Evolutionary conservation across 192 early-diverging fungal genomes (phyloP).

Genomic region (Podila epigama): DNA sequence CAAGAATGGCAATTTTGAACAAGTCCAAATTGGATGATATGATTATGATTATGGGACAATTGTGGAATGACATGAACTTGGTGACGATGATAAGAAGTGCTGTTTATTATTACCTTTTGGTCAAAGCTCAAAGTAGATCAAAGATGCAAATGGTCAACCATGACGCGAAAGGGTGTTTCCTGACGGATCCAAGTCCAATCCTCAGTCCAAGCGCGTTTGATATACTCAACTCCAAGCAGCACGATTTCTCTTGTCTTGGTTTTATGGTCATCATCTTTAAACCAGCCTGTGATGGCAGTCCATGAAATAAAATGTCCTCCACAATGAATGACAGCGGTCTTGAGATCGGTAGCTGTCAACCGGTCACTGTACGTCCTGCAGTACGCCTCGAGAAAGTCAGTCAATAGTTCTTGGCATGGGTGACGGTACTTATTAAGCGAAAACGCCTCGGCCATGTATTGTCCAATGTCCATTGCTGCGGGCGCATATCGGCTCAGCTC

Average conservation of each 20-base stretch:
- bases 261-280: slow-evolving; percentile 29
- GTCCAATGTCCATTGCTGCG: slow-evolving; percentile 51
- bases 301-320: slow-evolving; percentile 45
- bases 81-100: too few relatives aligned
- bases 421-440: slow-evolving; percentile 48
- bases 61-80: too few relatives aligned
- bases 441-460: slow-evolving; percentile 41
- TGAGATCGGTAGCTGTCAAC: slow-evolving; percentile 28
- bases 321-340: slow-evolving; percentile 44
- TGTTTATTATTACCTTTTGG: too few relatives aligned
- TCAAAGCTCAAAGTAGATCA: too few relatives aligned
- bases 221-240: slow-evolving; percentile 37
- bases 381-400: slow-evolving; percentile 37
- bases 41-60: too few relatives aligned
- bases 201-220: slow-evolving; percentile 46
- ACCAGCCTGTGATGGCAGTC: slow-evolving; percentile 48
- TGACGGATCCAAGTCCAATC: slow-evolving; percentile 52
- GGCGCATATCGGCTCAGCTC: slow-evolving; percentile 44
- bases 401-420: slow-evolving; percentile 33
- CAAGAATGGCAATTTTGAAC: too few relatives aligned
- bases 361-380: slow-evolving; percentile 22
- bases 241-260: slow-evolving; percentile 22
- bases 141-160: slow-evolving; percentile 37
- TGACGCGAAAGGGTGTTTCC: slow-evolving; percentile 28
- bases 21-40: too few relatives aligned